phyloP scores from a whole-genome alignment of 2,329 filamentous ascomycete genomes.

The Talaromyces sp. region DNA sequence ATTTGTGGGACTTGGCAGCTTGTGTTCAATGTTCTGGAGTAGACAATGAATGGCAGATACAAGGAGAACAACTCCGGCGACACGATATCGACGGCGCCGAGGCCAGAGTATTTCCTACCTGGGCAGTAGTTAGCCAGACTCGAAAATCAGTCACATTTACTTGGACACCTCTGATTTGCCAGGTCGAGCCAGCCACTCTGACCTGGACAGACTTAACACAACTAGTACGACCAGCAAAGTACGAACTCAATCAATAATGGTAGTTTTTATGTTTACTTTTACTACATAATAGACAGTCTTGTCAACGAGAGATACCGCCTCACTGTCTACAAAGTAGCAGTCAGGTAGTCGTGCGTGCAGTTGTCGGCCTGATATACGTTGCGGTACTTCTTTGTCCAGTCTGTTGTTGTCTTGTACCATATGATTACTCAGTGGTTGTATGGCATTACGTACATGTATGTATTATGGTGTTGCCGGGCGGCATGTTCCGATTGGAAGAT shows the following conservation, averaged over 20 bases:
- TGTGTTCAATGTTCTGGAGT: too few species aligned
- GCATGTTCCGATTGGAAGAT: slow-evolving; percentile 7
- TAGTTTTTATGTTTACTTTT: neutral
- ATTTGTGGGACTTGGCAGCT: too few species aligned
- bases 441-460: neutral
- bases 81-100: neutral
- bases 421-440: neutral
- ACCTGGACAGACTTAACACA: neutral
- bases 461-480: neutral
- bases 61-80: neutral
- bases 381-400: neutral
- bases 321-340: slow-evolving; percentile 5
- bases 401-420: neutral
- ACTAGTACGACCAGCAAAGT: neutral
- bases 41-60: neutral
- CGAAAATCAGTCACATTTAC: slow-evolving; percentile 2
- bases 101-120: neutral
- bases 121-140: neutral
- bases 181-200: neutral
- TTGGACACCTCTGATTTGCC: neutral
- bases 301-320: neutral
- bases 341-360: slow-evolving; percentile 7
- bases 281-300: neutral
- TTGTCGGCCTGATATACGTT: neutral
- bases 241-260: neutral